Evolutionary conservation across 2,329 filamentous ascomycete genomes (phyloP), one percentile per base, ranked within the genome.

Genomic region (Tolypocladium nubicola): DNA sequence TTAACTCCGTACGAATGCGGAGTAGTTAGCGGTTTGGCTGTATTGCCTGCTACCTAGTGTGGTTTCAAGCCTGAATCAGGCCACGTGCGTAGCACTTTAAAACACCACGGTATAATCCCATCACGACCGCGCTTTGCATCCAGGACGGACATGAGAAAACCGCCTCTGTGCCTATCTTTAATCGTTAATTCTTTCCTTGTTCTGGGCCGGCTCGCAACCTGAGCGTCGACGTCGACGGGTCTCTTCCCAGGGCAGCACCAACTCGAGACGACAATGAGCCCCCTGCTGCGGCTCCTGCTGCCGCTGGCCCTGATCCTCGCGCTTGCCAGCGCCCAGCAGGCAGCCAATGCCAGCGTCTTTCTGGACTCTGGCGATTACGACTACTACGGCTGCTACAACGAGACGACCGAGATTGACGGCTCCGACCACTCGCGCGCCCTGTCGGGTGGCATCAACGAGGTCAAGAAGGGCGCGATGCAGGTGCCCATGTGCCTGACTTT

Each of bases 371-470:
- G 63, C 37, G 66, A 63, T 50, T 84, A 82, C 69, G 60, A 56
- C 19, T 84, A 84, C 68, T 65, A 69, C n/a, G 82, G 82, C 57
- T 85, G 82, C 71, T 84, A 71, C 70, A 81, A 82, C 62, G 82
- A 85, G 65, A 83, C 81, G 2, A 76, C 73, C n/a, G 70, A 71
- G 43, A 64, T 79, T 16, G 59, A 68, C 16, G 67, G 69, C 59
- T 73, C 78, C 5, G 71, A 71, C 35, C 52, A 66, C 59, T 53
- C 75, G 73, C 63, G 79, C 74, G 79, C 81, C 19, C 71, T 85
- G 5, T 62, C 68, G 23, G 74, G 71, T 52, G 76, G 76, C 52
- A 65, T 64, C 52, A 72, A 73, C 61, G 66, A 73, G 57, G 72
- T 76, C 45, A 61, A 65, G 19, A 64, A 71, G 11, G 76, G 73